Base-by-base conservation (phyloP, 2,329 filamentous ascomycete genomes). In the Colletotrichum theobromicola region DNA sequence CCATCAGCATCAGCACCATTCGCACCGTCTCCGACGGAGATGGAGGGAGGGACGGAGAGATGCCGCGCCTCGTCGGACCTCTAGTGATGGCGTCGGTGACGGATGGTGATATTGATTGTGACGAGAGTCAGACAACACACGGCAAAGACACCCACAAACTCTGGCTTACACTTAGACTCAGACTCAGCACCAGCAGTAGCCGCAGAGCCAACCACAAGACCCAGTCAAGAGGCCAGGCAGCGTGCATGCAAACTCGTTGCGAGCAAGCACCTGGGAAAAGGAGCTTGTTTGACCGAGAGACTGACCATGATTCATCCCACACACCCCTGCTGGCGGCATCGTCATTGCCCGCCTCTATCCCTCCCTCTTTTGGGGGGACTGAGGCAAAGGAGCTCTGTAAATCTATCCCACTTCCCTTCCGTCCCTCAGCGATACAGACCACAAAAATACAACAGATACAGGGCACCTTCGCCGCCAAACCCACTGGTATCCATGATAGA, bases 331-430 rank as follows among this genome's bases (percentile, higher is more conserved):
- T 32, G 57, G 42, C 42, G 42, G 18, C 28, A 37, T 67, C 61
- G 26, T 32, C 21, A 34, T 24, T 32, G 32, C 62, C 61, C 42
- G 12, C 42, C n/a, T 50, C 10, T 13, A 46, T 46, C 34, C n/a
- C 34, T 55, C 63, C 63, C 28, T 66, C 42, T 16, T 42, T 34
- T 34, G 7, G 32, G 42, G 37, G 42, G 30, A 30, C 24, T 50
- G 42, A 50, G 63, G 34, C 50, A 60, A 26, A 21, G 30, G 53
- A 37, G 58, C 32, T 24, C n/a, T 21, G 32, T n/a, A 50, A 65
- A 74, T 66, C 13, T 67, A 71, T 74, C 67, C 67, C 72, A 71
- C 71, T 74, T 53, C 35, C 32, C 61, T 71, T 74, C 61, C 72
- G 42, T 50, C 42, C n/a, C 42, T 7, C 12, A 13, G n/a, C 42